Evolutionary conservation across 2,329 filamentous ascomycete genomes (phyloP), one percentile per base, ranked within the genome.

Genomic region (Aaosphaeria pasadenensis): DNA sequence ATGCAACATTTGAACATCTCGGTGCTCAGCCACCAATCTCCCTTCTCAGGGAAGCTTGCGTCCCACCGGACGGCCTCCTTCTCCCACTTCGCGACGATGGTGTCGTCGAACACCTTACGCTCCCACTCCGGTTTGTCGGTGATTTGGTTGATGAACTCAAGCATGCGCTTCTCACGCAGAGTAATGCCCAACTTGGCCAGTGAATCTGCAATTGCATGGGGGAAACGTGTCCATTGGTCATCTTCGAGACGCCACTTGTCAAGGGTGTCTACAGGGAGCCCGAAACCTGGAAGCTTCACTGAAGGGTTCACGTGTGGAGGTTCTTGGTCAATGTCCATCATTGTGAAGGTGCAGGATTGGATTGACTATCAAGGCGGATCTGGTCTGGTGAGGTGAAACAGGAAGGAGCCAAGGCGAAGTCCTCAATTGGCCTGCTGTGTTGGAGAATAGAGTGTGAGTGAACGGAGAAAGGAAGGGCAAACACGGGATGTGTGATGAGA

Each of bases 121-220:
- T 63, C 54, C 71, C 71, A 74, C 7, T 64, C 54, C 4, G 63
- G 58, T 43, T 64, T 64, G 48, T 74, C 71, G 7, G 69, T 73
- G 6, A 74, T 57, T 1, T 52, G 31, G 44, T 71, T 65, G 53
- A 73, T 69, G 35, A 69, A 47, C 2, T 48, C 44, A n/a, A 71
- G 46, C 67, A 74, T 73, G 2, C 42, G 51, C 6, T 54, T 52
- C 45, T 73, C 71, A 39, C 69, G 64, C 30, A 69, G 44, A 2
- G 70, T 66, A n/a, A 65, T 24, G 4, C 48, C 48, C 4, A 29
- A 4, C n/a, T 31, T 50, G 11, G 33, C 39, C 13, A 44, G 44
- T 7, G 36, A 57, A 44, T 67, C 63, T 42, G 69, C 61, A 11
- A 70, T 48, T 6, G 59, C 62, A 35, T 64, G 60, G 11, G 66